phyloP scores from a whole-genome alignment of 352 stramenopile genomes.

The Stephanocyclus meneghinianus region DNA sequence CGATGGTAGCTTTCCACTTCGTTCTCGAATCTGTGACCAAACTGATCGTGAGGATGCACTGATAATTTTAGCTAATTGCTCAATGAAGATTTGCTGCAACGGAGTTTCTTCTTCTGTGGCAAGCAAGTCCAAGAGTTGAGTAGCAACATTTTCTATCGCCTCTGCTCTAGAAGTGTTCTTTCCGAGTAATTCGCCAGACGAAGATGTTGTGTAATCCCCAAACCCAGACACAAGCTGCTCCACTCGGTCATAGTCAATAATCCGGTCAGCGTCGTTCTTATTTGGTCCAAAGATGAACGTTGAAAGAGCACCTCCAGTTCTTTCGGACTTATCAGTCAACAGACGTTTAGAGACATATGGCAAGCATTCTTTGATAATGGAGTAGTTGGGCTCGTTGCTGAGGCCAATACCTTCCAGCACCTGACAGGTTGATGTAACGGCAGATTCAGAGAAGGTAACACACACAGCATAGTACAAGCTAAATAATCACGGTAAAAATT shows the following conservation, averaged over 20 bases:
- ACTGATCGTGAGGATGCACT: constrained; percentile 59
- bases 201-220: constrained; percentile 76
- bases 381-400: constrained; percentile 81
- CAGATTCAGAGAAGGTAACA: not conserved
- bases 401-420: constrained; percentile 82
- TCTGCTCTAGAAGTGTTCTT: constrained; percentile 54
- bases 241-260: constrained; percentile 79
- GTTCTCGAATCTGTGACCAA: constrained; percentile 64
- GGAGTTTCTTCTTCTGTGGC: constrained; percentile 79
- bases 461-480: not conserved
- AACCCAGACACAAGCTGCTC: constrained; percentile 80
- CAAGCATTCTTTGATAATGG: constrained; percentile 84
- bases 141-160: constrained; percentile 66
- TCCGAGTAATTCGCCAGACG: constrained; percentile 58
- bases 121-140: constrained; percentile 75
- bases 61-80: constrained; percentile 82
- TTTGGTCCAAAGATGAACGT: constrained; percentile 83
- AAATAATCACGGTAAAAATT: not conserved
- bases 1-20: constrained; percentile 64
- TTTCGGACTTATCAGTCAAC: constrained; percentile 75
- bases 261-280: constrained; percentile 73
- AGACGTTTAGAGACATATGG: constrained; percentile 79
- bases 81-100: constrained; percentile 78
- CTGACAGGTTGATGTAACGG: not conserved
- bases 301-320: constrained; percentile 69